These are phyloP conservation scores for Scedosporium aurantiacum DNA, from an alignment of 2,329 filamentous ascomycete species.

Conservation along the genomic window DNA sequence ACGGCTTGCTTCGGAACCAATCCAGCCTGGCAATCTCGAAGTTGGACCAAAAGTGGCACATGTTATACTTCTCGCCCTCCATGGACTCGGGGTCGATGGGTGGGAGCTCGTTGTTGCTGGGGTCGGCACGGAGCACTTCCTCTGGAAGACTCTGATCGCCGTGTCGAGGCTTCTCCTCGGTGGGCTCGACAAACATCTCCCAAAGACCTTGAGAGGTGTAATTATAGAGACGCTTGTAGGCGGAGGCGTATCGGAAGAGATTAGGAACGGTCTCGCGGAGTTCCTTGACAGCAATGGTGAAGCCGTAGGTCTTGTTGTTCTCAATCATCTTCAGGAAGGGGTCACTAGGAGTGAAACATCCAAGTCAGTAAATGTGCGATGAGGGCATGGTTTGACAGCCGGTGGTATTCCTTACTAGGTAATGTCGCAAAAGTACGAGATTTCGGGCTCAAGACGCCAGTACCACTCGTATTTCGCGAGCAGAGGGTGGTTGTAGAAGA, in stretches of 20 bases:
- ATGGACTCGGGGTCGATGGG: slow-evolving; percentile 85
- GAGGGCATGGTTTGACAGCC: slow-evolving; percentile 9
- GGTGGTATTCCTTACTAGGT: slow-evolving; percentile 60
- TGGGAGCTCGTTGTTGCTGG: slow-evolving; percentile 57
- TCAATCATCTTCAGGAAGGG: slow-evolving; percentile 93
- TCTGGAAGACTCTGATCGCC: slow-evolving; percentile 54
- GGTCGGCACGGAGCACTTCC: slow-evolving; percentile 68
- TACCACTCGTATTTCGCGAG: slow-evolving; percentile 99
- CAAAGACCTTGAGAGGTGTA: slow-evolving; percentile 84
- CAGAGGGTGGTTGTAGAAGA: slow-evolving; percentile 95
- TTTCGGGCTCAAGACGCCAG: slow-evolving; percentile 97
- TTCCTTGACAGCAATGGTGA: slow-evolving; percentile 97
- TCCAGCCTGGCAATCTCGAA: slow-evolving; percentile 93
- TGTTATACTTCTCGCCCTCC: slow-evolving; percentile 98
- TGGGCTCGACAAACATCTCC: slow-evolving; percentile 94
- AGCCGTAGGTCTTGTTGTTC: slow-evolving; percentile 94
- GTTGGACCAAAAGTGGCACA: slow-evolving; percentile 99
- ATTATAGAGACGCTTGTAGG: slow-evolving; percentile 89
- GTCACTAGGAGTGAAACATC: slow-evolving; percentile 45
- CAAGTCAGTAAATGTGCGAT: neutral
- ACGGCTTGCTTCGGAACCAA: slow-evolving; percentile 96
- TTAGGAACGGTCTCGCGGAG: slow-evolving; percentile 96
- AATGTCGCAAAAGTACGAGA: slow-evolving; percentile 99
- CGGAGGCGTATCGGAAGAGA: slow-evolving; percentile 96
- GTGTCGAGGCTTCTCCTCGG: slow-evolving; percentile 50